These are phyloP conservation scores for Erysimum cheiranthoides DNA, from an alignment of 345 rosid species.

Conservation along the genomic window DNA sequence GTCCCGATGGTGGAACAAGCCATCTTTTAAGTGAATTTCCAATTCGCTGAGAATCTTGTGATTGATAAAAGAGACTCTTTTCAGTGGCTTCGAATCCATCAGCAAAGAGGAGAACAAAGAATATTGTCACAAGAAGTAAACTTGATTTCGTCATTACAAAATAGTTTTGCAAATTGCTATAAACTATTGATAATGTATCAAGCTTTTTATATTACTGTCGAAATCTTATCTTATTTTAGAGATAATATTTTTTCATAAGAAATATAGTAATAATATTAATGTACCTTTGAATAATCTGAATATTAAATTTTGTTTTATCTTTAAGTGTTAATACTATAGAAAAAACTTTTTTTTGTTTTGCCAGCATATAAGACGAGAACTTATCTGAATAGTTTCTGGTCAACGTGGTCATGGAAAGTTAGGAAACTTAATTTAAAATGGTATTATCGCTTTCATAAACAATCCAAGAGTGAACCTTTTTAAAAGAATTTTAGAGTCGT, in stretches of 20 bases:
- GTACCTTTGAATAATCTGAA: neutral
- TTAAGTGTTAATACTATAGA: neutral
- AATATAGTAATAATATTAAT: neutral
- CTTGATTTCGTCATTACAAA: slow-evolving; percentile 6
- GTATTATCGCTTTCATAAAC: too few species aligned
- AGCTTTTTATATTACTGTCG: neutral
- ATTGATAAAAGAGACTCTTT: neutral
- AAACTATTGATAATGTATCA: neutral
- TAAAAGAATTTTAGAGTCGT: too few species aligned
- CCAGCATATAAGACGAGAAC: too few species aligned
- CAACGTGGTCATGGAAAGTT: too few species aligned
- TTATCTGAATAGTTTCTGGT: too few species aligned
- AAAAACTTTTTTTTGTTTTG: too few species aligned
- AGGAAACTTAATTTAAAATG: too few species aligned
- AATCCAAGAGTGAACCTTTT: too few species aligned
- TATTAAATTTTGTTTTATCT: neutral
- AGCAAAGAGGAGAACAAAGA: slow-evolving; percentile 10
- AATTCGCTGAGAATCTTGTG: neutral
- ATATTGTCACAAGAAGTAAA: neutral
- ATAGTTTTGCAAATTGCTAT: slow-evolving; percentile 14
- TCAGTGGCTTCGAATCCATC: slow-evolving; percentile 1
- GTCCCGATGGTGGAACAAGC: neutral
- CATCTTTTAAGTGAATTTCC: neutral
- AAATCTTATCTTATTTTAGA: neutral
- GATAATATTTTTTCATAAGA: neutral